Percentiles rank a stretch among this genome's conserved stretches.
Evolutionary conservation across 1,284 basidiomycete species (phyloP).

Genomic region (Cutaneotrichosporon cutaneum): DNA sequence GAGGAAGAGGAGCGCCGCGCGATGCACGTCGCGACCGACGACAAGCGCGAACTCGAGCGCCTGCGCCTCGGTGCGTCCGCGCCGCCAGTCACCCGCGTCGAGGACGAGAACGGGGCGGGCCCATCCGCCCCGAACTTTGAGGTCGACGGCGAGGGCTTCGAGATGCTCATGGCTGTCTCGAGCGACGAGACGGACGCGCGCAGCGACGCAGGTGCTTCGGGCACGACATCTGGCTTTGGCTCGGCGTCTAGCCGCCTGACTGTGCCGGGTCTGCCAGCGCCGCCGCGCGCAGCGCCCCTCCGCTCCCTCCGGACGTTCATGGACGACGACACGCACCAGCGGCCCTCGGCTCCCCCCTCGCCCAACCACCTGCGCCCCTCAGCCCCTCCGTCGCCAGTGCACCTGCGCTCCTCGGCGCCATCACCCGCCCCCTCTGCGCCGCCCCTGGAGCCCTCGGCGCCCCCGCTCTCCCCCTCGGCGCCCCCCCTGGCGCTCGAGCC

Average conservation of each 20-base stretch:
- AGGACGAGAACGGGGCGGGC: slow-evolving; percentile 13
- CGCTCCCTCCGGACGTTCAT: slow-evolving; percentile 21
- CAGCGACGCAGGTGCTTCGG: slow-evolving; percentile 2
- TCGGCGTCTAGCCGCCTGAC: background rate
- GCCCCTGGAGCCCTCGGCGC: background rate
- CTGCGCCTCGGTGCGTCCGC: slow-evolving; percentile 45
- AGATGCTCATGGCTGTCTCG: slow-evolving; percentile 22
- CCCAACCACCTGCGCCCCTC: background rate
- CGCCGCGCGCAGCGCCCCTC: slow-evolving; percentile 19
- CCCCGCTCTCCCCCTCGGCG: slow-evolving; percentile 15
- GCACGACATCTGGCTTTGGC: background rate
- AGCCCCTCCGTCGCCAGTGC: background rate
- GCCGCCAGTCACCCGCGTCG: slow-evolving; percentile 32
- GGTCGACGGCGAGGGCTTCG: slow-evolving; percentile 51
- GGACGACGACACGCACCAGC: background rate
- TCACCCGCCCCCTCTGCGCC: slow-evolving; percentile 1
- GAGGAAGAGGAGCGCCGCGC: slow-evolving; percentile 17
- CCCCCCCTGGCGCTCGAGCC: slow-evolving; percentile 9
- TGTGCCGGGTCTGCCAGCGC: slow-evolving; percentile 23
- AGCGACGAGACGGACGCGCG: background rate
- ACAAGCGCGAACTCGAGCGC: slow-evolving; percentile 48
- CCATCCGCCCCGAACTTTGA: slow-evolving; percentile 43
- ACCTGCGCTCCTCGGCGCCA: slow-evolving; percentile 29
- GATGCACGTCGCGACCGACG: slow-evolving; percentile 51
- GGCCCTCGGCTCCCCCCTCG: background rate